Evolutionary conservation across 2,329 filamentous ascomycete genomes (phyloP).

Genomic region (Alternaria hordeiaustralica): DNA sequence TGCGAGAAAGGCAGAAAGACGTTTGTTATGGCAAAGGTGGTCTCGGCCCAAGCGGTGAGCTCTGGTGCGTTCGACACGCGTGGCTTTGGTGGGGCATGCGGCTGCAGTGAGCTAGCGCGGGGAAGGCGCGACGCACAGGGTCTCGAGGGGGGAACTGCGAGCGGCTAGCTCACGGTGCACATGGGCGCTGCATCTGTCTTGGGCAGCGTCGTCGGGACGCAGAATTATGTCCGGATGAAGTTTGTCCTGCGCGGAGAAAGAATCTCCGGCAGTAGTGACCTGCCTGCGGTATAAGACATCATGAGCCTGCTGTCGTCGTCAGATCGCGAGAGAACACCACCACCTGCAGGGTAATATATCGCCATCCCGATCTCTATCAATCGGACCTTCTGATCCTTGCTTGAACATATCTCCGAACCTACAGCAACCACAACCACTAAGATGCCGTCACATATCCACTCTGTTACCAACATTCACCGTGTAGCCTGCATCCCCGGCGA

Average conservation of each 20-base stretch:
- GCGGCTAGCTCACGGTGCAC: background rate
- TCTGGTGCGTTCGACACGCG: constrained; percentile 18
- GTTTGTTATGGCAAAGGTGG: constrained; percentile 13
- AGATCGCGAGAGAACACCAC: background rate
- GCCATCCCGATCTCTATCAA: background rate
- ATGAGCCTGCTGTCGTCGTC: background rate
- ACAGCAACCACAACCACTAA: constrained; percentile 1
- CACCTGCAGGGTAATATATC: background rate
- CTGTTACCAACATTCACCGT: constrained; percentile 37
- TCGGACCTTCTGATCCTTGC: background rate
- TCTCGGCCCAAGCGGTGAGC: constrained; percentile 23
- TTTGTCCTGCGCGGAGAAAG: background rate
- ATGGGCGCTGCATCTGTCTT: background rate
- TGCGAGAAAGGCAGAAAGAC: background rate
- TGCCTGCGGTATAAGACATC: background rate
- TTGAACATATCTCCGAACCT: background rate
- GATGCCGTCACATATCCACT: constrained; percentile 35
- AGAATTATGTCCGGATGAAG: background rate
- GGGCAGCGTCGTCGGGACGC: background rate
- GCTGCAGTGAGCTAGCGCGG: constrained; percentile 23
- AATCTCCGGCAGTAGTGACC: background rate
- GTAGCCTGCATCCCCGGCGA: constrained; percentile 44
- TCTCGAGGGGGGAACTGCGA: constrained; percentile 13
- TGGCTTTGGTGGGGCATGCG: constrained; percentile 18
- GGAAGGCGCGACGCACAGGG: constrained; percentile 26